Percentiles rank a stretch among this genome's conserved stretches.
Conservation (phyloP, 805 yeast species). For the Monosporozyma servazzii region DNA sequence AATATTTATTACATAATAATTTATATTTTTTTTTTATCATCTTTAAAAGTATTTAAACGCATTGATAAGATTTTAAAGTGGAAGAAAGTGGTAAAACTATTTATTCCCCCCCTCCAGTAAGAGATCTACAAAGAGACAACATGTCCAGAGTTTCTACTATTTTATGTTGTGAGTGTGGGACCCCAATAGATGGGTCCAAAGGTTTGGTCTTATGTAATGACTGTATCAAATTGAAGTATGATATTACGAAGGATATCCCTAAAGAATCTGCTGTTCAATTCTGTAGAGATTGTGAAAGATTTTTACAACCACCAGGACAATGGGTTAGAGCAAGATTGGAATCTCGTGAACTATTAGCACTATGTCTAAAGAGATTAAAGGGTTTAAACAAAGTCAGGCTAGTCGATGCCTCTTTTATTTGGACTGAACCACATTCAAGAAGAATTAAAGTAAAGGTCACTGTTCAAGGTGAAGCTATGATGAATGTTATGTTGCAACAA, state of each 20-base stretch:
- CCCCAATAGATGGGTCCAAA: conserved; percentile 90
- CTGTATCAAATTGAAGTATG: conserved; percentile 87
- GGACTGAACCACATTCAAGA: conserved; percentile 99
- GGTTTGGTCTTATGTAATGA: conserved; percentile 95
- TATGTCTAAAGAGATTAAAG: conserved; percentile 77
- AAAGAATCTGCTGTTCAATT: conserved; percentile 87
- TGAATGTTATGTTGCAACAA: conserved; percentile 86
- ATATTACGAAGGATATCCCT: conserved; percentile 88
- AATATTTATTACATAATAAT: no score
- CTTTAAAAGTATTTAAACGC: no score
- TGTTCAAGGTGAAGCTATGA: conserved; percentile 94
- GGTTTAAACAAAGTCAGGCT: conserved; percentile 81
- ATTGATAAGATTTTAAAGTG: no score
- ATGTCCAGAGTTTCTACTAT: conserved; percentile 47
- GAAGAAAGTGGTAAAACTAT: no score
- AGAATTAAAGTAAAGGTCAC: conserved; percentile 85
- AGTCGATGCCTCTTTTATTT: conserved; percentile 86
- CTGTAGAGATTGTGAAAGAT: conserved; percentile 95
- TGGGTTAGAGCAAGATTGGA: conserved; percentile 90
- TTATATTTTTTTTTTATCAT: no score
- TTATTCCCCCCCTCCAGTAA: no score
- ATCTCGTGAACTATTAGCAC: conserved; percentile 83
- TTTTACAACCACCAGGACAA: conserved; percentile 86
- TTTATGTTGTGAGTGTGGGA: conserved; percentile 96
- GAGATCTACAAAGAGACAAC: not conserved